Evolutionary conservation across 331 rosid species (phyloP), one percentile per base, ranked within the genome.

Genomic region (Erythrophleum ivorense): DNA sequence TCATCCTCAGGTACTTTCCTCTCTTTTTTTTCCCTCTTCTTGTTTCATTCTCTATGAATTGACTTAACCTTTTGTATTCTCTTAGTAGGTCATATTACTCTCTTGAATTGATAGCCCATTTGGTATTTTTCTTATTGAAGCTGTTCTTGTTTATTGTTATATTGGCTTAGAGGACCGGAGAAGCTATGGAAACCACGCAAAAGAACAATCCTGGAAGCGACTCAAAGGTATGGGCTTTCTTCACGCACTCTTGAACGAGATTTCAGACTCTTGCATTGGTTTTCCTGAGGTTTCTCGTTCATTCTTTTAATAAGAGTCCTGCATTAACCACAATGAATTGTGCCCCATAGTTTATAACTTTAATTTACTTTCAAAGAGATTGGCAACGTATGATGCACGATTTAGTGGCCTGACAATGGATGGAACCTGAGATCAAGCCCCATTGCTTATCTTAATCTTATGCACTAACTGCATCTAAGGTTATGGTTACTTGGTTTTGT

Each of bases 1-100:
- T 21, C 83, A 83, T 65, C 49, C 94, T 68, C 88, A 80, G 92
- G 95, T 92, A 83, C 80, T 72, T 77, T 77, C 40, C 70, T 77
- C 77, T 29, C 46, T 52, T 14, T n/a, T 29, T 45, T 77, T 68
- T 55, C 29, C 31, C 29, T 45, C 49, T 65, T 24, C 29, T 24
- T 24, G 29, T 24, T 82, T 65, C 36, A 31, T 19, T 69, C 60
- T 41, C 57, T 9, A 53, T 31, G 75, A 84, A 65, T 19, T 78
- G 73, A 74, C 48, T 62, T 52, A 11, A 19, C 54, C 65, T 58
- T 21, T 34, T 29, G 8, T 82, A 48, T 77, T 82, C 63, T 75
- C 8, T 52, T 18, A 46, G 49, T 14, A 40, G 40, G 12, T 71
- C 81, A 41, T 43, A 33, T 34, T 82, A 55, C n/a, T 75, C 60